Evolutionary conservation across 805 yeast species (phyloP).

Genomic region (Lipomyces sp.): DNA sequence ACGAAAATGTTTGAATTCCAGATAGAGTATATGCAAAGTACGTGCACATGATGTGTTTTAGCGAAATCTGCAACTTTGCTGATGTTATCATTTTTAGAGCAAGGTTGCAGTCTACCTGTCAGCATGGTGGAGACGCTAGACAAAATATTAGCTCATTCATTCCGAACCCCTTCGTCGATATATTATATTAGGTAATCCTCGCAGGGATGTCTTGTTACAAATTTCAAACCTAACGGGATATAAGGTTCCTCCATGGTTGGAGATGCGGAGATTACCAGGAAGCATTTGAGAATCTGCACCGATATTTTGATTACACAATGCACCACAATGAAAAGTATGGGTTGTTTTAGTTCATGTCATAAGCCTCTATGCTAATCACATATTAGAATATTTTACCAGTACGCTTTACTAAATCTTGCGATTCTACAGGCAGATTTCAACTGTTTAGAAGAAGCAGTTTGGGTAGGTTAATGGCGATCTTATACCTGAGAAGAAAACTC

Average conservation of each 20-base stretch:
- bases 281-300: slow-evolving; percentile 59
- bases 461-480: neutral
- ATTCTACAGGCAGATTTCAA: slow-evolving; percentile 71
- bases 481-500: neutral
- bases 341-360: neutral
- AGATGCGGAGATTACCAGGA: slow-evolving; percentile 57
- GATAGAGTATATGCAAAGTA: slow-evolving; percentile 34
- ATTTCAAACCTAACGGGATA: neutral
- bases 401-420: slow-evolving; percentile 74
- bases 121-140: slow-evolving; percentile 45
- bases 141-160: slow-evolving; percentile 55
- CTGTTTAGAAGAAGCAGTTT: slow-evolving; percentile 66
- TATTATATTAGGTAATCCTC: slow-evolving; percentile 26
- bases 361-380: neutral
- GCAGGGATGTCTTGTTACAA: neutral
- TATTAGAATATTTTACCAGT: slow-evolving; percentile 61
- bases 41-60: neutral
- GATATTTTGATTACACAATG: slow-evolving; percentile 75
- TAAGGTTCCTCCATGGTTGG: slow-evolving; percentile 57
- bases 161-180: slow-evolving; percentile 53
- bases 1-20: slow-evolving; percentile 28
- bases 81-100: slow-evolving; percentile 7
- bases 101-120: slow-evolving; percentile 14
- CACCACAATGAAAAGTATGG: slow-evolving; percentile 48
- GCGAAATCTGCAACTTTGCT: neutral